phyloP scores from a whole-genome alignment of 768 basidiomycete genomes.

The Flagelloscypha sp. region DNA sequence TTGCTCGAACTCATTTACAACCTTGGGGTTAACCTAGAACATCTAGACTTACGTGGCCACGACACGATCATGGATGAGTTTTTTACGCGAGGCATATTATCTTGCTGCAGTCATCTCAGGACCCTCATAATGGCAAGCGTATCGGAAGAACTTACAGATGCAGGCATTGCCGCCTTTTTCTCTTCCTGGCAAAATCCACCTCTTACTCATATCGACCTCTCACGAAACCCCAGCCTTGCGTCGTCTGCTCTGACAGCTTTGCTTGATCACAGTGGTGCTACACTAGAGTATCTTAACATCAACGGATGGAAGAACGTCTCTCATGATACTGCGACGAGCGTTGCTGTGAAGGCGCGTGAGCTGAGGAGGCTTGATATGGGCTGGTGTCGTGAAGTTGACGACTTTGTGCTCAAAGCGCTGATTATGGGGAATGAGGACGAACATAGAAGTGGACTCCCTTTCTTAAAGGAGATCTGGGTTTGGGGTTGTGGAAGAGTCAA shows the following conservation, averaged over 20 bases:
- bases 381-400: constrained; percentile 77
- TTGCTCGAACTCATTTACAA: constrained; percentile 45
- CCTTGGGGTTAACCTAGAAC: constrained; percentile 47
- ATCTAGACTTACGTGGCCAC: constrained; percentile 70
- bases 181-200: constrained; percentile 44
- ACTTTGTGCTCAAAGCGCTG: constrained; percentile 71
- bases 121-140: constrained; percentile 49
- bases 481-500: constrained; percentile 47
- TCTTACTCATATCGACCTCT: constrained; percentile 47
- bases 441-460: no score
- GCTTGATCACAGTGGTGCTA: constrained; percentile 56
- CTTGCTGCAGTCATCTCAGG: constrained; percentile 37
- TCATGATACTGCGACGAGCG: constrained; percentile 32
- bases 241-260: constrained; percentile 50
- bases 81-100: constrained; percentile 51
- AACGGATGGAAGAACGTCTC: constrained; percentile 69
- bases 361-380: constrained; percentile 67
- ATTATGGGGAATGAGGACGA: constrained; percentile 35
- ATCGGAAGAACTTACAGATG: constrained; percentile 59
- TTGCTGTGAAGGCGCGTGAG: constrained; percentile 29
- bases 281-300: constrained; percentile 55
- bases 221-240: constrained; percentile 51
- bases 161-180: constrained; percentile 66
- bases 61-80: constrained; percentile 49
- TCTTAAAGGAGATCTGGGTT: constrained; percentile 40